Evolutionary conservation across 2,329 filamentous ascomycete species (phyloP).

Genomic region (Clarireedia paspali): DNA sequence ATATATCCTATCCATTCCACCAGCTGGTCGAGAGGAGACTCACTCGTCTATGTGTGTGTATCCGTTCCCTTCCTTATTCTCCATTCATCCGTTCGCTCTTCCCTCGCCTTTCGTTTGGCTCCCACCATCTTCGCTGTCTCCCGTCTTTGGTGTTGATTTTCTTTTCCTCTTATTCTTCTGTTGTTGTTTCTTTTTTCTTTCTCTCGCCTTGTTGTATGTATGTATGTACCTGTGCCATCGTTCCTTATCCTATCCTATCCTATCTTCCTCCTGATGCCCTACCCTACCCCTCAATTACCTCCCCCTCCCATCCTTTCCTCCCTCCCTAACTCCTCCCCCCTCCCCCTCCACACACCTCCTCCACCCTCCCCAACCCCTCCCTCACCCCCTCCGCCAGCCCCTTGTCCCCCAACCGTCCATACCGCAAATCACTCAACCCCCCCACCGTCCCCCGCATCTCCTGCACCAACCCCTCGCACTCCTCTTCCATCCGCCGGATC

Average conservation of each 20-base stretch:
- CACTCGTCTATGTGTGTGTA: too few species aligned
- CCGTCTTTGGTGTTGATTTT: too few species aligned
- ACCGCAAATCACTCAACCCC: slow-evolving; percentile 72
- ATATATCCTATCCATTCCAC: too few species aligned
- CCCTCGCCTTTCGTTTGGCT: too few species aligned
- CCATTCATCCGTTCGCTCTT: too few species aligned
- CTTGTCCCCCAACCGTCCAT: slow-evolving; percentile 63
- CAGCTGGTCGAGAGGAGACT: too few species aligned
- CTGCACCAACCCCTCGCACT: slow-evolving; percentile 52
- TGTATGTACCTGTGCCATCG: too few species aligned
- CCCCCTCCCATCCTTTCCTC: neutral
- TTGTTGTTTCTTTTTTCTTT: neutral
- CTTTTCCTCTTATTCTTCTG: too few species aligned
- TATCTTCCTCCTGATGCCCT: neutral
- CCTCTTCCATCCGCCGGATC: slow-evolving; percentile 55
- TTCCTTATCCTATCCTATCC: too few species aligned
- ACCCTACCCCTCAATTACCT: neutral
- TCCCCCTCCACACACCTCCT: neutral
- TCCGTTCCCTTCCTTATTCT: too few species aligned
- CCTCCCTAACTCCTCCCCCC: neutral
- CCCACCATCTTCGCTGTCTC: too few species aligned
- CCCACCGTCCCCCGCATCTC: slow-evolving; percentile 60
- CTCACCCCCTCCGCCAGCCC: slow-evolving; percentile 53
- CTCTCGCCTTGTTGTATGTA: too few species aligned
- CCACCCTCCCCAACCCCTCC: neutral